A percentile compares a stretch with the other conserved stretches of the same genome.
Conservation (phyloP, 176 grass and related monocot species). For the Avena eriantha region DNA sequence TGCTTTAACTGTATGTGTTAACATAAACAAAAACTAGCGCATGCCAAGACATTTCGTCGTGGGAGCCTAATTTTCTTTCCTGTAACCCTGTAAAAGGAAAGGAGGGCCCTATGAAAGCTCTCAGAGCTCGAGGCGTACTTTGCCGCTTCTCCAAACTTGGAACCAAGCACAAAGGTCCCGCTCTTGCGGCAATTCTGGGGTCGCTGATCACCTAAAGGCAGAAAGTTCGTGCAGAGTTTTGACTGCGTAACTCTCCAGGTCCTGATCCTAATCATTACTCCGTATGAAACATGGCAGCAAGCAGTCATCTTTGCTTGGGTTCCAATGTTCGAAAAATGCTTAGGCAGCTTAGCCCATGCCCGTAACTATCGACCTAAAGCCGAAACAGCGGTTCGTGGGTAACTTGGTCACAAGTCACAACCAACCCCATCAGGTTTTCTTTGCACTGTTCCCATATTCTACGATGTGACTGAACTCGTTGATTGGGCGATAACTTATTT, state of each 20-base stretch:
- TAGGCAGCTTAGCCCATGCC: neutral
- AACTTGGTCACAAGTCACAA: constrained; percentile 33
- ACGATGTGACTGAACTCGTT: constrained; percentile 47
- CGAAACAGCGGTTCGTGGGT: neutral
- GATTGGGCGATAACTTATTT: constrained; percentile 47
- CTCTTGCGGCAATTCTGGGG: constrained; percentile 44
- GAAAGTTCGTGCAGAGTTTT: constrained; percentile 52
- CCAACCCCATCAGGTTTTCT: neutral
- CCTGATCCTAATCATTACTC: constrained; percentile 44
- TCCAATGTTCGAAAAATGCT: constrained; percentile 18
- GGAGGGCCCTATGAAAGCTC: constrained; percentile 46
- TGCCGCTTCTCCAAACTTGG: constrained; percentile 50
- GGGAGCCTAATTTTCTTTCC: constrained; percentile 21
- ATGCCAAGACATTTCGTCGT: constrained; percentile 52
- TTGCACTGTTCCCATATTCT: constrained; percentile 7
- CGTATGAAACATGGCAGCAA: constrained; percentile 32
- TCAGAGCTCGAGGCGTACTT: constrained; percentile 65
- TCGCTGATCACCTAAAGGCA: constrained; percentile 39
- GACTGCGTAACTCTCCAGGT: constrained; percentile 42
- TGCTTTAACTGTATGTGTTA: constrained; percentile 48
- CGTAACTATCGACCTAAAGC: constrained; percentile 17
- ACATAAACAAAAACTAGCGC: neutral
- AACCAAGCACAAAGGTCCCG: constrained; percentile 57
- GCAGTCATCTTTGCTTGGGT: constrained; percentile 31
- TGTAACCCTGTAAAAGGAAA: constrained; percentile 22